phyloP scores from a whole-genome alignment of 345 rosid genomes.

The Eucalyptus urophylla region DNA sequence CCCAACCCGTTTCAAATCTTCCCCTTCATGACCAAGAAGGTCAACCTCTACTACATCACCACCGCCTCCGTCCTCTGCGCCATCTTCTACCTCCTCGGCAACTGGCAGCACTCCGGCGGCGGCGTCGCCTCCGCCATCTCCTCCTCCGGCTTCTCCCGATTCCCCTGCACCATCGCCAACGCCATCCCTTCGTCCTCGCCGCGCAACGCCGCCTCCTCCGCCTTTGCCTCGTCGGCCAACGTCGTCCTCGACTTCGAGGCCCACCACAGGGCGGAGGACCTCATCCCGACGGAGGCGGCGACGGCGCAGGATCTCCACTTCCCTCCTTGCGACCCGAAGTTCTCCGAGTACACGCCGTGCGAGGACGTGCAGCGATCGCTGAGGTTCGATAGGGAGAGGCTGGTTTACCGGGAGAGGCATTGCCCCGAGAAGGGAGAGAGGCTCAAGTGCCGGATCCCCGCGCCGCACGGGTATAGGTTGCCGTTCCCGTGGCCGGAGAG shows the following conservation, averaged over 20 bases:
- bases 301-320: conserved; percentile 23
- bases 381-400: conserved; percentile 32
- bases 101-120: conserved; percentile 31
- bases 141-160: conserved; percentile 3
- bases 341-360: conserved; percentile 68
- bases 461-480: conserved; percentile 59
- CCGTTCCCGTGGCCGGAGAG: conserved; percentile 93
- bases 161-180: background rate
- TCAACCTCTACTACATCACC: conserved; percentile 34
- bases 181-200: background rate
- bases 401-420: conserved; percentile 77
- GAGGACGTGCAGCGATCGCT: conserved; percentile 55
- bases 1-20: background rate
- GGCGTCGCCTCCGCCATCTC: conserved; percentile 13
- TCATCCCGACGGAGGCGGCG: conserved; percentile 12
- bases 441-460: conserved; percentile 61
- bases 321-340: conserved; percentile 42
- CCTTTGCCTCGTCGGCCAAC: background rate
- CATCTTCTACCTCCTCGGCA: conserved; percentile 37
- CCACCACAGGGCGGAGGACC: conserved; percentile 41
- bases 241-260: conserved; percentile 36
- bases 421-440: conserved; percentile 42
- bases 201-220: background rate
- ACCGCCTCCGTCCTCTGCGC: conserved; percentile 33
- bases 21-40: conserved; percentile 22